Evolutionary conservation across 305 asterid genomes (phyloP).

Genomic region (Solanum hybrid): DNA sequence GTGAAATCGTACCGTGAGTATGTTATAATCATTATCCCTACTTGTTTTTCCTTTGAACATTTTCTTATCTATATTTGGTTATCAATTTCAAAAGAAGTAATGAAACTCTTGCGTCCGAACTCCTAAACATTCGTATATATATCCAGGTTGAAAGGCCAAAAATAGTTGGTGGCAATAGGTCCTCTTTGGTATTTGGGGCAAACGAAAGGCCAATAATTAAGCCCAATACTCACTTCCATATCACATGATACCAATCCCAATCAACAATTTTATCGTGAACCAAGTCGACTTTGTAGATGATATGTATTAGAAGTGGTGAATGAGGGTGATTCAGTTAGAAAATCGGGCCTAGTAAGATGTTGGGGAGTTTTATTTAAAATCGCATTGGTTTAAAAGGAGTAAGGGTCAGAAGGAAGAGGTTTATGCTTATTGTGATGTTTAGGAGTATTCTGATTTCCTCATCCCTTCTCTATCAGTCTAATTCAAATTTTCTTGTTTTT

Average conservation of each 20-base stretch:
- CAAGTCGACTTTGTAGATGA: not conserved
- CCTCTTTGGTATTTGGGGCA: not conserved
- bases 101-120: not conserved
- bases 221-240: not conserved
- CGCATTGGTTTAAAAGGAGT: not conserved
- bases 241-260: not conserved
- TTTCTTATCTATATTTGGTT: not conserved
- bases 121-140: not conserved
- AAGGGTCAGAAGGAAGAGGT: not conserved
- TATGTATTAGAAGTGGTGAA: not conserved
- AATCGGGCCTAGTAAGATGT: not conserved
- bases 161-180: not conserved
- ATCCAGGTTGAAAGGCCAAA: not conserved
- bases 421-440: not conserved
- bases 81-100: not conserved
- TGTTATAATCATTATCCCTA: too few species aligned
- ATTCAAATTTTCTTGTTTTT: too few species aligned
- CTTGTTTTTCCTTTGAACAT: too few species aligned
- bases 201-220: not conserved
- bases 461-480: not conserved
- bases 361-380: not conserved
- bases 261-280: not conserved
- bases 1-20: too few species aligned
- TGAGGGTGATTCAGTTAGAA: not conserved
- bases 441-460: not conserved